Evolutionary conservation across 305 asterid species (phyloP), one percentile per base, ranked within the genome.

Genomic region (Striga hermonthica): DNA sequence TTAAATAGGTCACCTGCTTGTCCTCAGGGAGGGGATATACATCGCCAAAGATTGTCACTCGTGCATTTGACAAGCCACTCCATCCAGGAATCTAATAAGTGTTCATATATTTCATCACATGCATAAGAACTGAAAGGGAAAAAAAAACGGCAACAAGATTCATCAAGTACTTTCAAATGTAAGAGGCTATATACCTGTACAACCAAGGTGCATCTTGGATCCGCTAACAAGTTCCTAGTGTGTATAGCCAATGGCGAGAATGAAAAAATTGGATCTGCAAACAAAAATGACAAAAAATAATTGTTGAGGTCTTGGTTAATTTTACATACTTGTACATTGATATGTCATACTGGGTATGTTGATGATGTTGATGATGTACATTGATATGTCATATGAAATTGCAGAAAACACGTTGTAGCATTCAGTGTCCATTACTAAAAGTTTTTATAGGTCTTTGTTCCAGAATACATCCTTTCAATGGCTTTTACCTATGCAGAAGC

Each of bases 41-140:
- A 76, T 93, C 97, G 9, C 99, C 99, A 34, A 93, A 88, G 64
- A 93, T 86, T 9, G 99, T 86, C 44, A 90, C 97, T 77, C 99
- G 86, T 65, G 99, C 96, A 76, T 93, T 93, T 73, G 99, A 90
- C 78, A 93, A 79, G 82, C 99, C 89, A 86, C 96, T 86, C 99
- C 99, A 93, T 67, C 99, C 99, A 63, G 96, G 99, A 65, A 88
- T 86, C 99, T 93, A 65, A 41, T 64, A 14, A 65, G 64, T 52
- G 62, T 69, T 52, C 57, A 59, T 39, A 67, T 70, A 56, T 76
- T 70, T n/a, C 57, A 76, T 39, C 13, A 60, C 38, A 62, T 22
- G 8, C 43, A 40, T 58, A 69, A 56, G 47, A 72, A 58, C 41
- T 53, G 31, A 60, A 68, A n/a, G n/a, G n/a, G n/a, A n/a, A 57